Percentiles rank a stretch among this genome's conserved stretches.
phyloP scores from a whole-genome alignment of 139 green algal species.

The Chlorella sorokiniana region DNA sequence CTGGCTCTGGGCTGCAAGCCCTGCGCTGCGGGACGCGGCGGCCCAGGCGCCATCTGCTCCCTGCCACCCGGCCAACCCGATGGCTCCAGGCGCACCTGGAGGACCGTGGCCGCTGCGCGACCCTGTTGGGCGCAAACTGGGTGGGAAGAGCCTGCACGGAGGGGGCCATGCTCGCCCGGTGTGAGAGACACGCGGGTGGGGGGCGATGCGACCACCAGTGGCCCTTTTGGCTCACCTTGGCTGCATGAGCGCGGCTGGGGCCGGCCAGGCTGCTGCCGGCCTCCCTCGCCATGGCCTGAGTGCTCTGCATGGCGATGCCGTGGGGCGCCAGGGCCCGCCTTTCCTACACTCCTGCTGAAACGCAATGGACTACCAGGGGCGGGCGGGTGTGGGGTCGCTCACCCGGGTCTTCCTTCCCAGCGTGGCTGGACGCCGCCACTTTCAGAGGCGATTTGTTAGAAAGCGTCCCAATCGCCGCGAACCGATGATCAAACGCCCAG shows the following conservation, averaged over 20 bases:
- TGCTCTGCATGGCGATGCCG: constrained; percentile 4
- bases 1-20: not conserved
- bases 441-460: too few species aligned
- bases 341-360: too few species aligned
- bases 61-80: not conserved
- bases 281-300: not conserved
- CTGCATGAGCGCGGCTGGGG: not conserved
- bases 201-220: not conserved
- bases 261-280: not conserved
- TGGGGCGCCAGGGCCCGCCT: not conserved
- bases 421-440: too few species aligned
- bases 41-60: not conserved
- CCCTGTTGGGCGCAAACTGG: not conserved
- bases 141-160: constrained; percentile 21
- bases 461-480: too few species aligned
- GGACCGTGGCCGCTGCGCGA: constrained; percentile 3
- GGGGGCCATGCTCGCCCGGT: not conserved
- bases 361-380: too few species aligned
- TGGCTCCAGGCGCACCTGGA: constrained; percentile 11
- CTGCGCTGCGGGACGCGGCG: not conserved
- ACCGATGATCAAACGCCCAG: too few species aligned
- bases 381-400: too few species aligned
- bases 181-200: not conserved
- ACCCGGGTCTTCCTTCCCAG: too few species aligned
- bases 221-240: constrained; percentile 1